Percentiles rank a stretch among this genome's conserved stretches.
phyloP scores from a whole-genome alignment of 805 yeast genomes.

The Debaryomyces tyrocola region DNA sequence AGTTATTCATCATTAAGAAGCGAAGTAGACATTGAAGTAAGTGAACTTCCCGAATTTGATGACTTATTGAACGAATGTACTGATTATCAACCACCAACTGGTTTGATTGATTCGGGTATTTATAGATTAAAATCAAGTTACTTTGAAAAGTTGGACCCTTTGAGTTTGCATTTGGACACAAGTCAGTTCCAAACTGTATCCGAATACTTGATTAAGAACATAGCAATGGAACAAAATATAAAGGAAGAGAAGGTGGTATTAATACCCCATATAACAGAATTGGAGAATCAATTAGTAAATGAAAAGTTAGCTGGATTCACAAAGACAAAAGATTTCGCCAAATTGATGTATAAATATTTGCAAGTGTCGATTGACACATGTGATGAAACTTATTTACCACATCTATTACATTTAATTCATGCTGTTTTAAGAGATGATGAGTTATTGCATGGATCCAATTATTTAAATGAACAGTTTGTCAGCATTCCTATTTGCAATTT shows the following conservation, averaged over 20 bases:
- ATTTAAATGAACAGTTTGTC: conserved; percentile 47
- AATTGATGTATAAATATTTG: conserved; percentile 56
- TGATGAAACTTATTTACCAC: conserved; percentile 56
- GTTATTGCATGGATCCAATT: conserved; percentile 34
- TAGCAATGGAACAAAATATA: conserved; percentile 38
- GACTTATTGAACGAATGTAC: conserved; percentile 60
- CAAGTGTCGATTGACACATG: conserved; percentile 50
- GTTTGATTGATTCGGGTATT: conserved; percentile 56
- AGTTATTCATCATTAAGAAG: conserved; percentile 51
- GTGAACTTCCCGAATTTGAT: conserved; percentile 45
- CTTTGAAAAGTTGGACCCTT: conserved; percentile 61
- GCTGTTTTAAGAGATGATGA: conserved; percentile 59
- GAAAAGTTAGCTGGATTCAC: conserved; percentile 48
- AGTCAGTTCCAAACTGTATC: conserved; percentile 54
- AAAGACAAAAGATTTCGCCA: conserved; percentile 53
- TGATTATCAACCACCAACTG: conserved; percentile 60
- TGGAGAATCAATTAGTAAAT: conserved; percentile 34
- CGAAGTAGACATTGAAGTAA: conserved; percentile 24
- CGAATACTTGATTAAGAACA: conserved; percentile 42
- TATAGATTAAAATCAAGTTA: conserved; percentile 65
- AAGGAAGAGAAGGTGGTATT: conserved; percentile 47
- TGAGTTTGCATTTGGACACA: conserved; percentile 47
- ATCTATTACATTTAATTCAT: conserved; percentile 66
- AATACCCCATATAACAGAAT: conserved; percentile 41
- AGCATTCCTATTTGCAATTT: conserved; percentile 57